Conservation (phyloP, 352 stramenopile genomes). For the Phytopythium cucurbitacearum region DNA sequence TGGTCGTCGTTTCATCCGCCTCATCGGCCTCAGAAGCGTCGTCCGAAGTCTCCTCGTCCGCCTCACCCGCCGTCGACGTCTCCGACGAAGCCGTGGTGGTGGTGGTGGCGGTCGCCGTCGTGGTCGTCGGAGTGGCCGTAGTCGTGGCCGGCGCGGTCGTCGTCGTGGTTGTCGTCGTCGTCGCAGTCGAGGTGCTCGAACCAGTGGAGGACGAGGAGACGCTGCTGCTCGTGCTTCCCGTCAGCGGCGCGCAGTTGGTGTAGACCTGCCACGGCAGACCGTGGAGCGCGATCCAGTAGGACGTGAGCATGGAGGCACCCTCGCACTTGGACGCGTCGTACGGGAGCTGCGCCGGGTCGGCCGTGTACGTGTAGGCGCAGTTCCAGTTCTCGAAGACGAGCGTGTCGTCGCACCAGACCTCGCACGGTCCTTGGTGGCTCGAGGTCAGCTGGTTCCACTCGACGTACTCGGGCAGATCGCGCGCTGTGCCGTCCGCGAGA, state of each 20-base stretch:
- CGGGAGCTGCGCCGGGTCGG: constrained; percentile 12
- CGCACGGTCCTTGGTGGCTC: constrained; percentile 21
- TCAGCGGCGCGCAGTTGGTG: constrained; percentile 22
- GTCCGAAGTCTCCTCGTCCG: constrained; percentile 8
- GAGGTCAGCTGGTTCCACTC: constrained; percentile 18
- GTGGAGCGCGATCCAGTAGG: constrained; percentile 29
- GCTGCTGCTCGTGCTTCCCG: constrained; percentile 4
- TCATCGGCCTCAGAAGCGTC: constrained; percentile 5
- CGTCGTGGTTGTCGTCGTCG: constrained; percentile 12
- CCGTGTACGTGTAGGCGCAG: constrained; percentile 13
- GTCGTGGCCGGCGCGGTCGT: constrained; percentile 15
- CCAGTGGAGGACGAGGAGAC: constrained; percentile 11
- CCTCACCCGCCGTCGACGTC: constrained; percentile 11
- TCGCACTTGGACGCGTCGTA: constrained; percentile 21
- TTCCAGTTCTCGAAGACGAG: constrained; percentile 24
- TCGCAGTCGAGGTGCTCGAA: constrained; percentile 22
- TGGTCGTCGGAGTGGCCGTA: constrained; percentile 4
- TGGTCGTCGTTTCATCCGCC: not conserved
- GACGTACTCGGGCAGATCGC: constrained; percentile 22
- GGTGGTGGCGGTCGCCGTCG: not conserved
- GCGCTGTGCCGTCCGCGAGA: constrained; percentile 22
- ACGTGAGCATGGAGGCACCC: constrained; percentile 16
- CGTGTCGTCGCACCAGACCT: constrained; percentile 32
- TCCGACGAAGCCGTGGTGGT: constrained; percentile 1
- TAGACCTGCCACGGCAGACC: constrained; percentile 24